A percentile compares a stretch with the other conserved stretches of the same genome.
Conservation (phyloP, 2,329 filamentous ascomycete species). For the Colletotrichum echinochloae region DNA sequence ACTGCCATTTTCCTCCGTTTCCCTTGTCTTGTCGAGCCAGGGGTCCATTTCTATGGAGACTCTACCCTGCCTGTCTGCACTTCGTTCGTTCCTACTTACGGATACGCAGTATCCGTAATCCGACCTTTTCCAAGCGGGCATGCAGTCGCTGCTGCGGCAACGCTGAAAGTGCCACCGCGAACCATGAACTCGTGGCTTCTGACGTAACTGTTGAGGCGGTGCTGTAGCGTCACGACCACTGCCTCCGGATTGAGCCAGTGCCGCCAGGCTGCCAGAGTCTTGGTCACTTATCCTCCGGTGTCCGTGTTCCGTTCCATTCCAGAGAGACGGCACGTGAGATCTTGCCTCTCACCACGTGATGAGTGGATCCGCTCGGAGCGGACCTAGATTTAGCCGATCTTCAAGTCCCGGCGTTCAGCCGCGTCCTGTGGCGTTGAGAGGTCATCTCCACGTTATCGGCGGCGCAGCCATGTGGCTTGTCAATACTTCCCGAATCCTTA, state of each 20-base stretch:
- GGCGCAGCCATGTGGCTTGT: background rate
- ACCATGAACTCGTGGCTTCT: constrained; percentile 30
- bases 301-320: background rate
- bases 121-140: background rate
- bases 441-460: background rate
- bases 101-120: background rate
- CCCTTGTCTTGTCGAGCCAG: constrained; percentile 13
- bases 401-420: background rate
- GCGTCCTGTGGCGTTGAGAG: background rate
- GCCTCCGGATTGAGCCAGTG: constrained; percentile 24
- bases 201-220: constrained; percentile 38
- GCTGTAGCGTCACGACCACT: constrained; percentile 20
- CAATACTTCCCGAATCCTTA: background rate
- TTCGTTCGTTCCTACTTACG: too few species aligned
- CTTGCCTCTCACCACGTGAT: background rate
- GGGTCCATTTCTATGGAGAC: constrained; percentile 28
- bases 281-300: constrained; percentile 8
- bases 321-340: constrained; percentile 21
- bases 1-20: constrained; percentile 18
- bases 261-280: too few species aligned
- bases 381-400: background rate
- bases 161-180: constrained; percentile 15
- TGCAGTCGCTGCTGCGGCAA: background rate
- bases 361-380: too few species aligned
- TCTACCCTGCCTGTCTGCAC: constrained; percentile 1